phyloP scores from a whole-genome alignment of 371 early-diverging fungal species.

The Mortierella sp. region DNA sequence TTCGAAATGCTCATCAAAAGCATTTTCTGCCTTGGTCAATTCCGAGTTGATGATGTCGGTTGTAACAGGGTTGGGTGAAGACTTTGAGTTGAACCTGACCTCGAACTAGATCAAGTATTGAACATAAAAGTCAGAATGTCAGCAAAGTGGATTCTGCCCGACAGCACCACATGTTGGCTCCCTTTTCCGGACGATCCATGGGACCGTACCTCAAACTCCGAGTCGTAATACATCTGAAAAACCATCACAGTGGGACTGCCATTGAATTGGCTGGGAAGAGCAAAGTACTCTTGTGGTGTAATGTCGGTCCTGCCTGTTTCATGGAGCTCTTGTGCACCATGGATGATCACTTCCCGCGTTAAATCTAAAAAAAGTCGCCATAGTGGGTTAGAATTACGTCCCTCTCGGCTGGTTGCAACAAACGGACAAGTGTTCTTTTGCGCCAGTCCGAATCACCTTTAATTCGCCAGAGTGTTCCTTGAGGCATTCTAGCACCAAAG shows the following conservation, averaged over 20 bases:
- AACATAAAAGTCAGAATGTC: not conserved
- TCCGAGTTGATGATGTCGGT: conserved; percentile 27
- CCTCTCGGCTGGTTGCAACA: too few species aligned
- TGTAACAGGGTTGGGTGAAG: conserved; percentile 43
- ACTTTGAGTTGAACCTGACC: conserved; percentile 63
- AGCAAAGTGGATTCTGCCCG: not conserved
- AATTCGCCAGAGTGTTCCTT: conserved; percentile 27
- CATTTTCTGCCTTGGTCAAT: conserved; percentile 39
- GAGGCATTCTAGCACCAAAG: conserved; percentile 12
- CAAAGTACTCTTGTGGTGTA: conserved; percentile 16
- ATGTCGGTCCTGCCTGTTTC: conserved; percentile 10
- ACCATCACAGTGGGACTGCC: conserved; percentile 57
- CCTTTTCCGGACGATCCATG: too few species aligned
- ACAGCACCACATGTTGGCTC: too few species aligned
- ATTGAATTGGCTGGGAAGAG: conserved; percentile 4
- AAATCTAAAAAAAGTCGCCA: conserved; percentile 6
- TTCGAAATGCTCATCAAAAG: conserved; percentile 84
- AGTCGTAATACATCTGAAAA: conserved; percentile 68
- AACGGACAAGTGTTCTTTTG: too few species aligned
- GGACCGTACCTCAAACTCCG: conserved; percentile 65
- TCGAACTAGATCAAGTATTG: conserved; percentile 61
- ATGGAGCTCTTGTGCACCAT: conserved; percentile 7
- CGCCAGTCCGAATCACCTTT: conserved; percentile 45
- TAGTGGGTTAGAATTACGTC: not conserved
- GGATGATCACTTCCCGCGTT: conserved; percentile 19